Conservation (phyloP, 2,329 filamentous ascomycete genomes). For the Pleomassaria siparia region DNA sequence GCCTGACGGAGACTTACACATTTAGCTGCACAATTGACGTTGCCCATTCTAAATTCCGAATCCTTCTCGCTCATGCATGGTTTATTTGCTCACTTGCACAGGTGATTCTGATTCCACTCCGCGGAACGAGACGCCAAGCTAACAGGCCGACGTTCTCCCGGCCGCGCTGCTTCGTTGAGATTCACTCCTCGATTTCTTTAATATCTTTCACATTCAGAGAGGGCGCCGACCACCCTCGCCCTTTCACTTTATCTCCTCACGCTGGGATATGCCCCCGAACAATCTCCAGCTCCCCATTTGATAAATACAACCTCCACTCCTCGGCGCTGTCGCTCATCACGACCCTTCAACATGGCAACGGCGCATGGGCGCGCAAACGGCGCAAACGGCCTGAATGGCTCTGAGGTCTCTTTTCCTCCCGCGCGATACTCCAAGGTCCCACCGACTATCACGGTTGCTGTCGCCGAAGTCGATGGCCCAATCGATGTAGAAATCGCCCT, state of each 20-base stretch:
- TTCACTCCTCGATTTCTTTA: conserved; percentile 15
- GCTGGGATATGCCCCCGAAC: background rate
- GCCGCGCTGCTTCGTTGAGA: background rate
- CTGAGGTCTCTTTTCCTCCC: conserved; percentile 40
- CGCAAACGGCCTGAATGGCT: conserved; percentile 55
- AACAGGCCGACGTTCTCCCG: conserved; percentile 4
- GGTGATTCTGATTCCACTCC: background rate
- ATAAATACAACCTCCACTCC: background rate
- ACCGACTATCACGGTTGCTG: conserved; percentile 64
- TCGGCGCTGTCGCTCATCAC: background rate
- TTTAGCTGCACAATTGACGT: too few species aligned
- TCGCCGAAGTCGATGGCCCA: conserved; percentile 62
- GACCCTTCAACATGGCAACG: conserved; percentile 51
- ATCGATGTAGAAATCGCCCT: conserved; percentile 89
- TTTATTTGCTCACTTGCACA: background rate
- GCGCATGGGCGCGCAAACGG: conserved; percentile 50
- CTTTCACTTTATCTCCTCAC: conserved; percentile 8
- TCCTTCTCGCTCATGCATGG: too few species aligned
- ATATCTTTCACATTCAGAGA: conserved; percentile 14
- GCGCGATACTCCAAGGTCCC: conserved; percentile 64
- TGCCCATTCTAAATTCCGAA: too few species aligned
- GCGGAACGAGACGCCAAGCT: conserved; percentile 3
- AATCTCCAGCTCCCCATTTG: background rate
- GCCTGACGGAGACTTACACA: too few species aligned
- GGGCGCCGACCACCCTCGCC: conserved; percentile 19